Percentiles rank a stretch among this genome's conserved stretches.
phyloP scores from a whole-genome alignment of 306 rosid genomes.

The Begonia loranthoides region DNA sequence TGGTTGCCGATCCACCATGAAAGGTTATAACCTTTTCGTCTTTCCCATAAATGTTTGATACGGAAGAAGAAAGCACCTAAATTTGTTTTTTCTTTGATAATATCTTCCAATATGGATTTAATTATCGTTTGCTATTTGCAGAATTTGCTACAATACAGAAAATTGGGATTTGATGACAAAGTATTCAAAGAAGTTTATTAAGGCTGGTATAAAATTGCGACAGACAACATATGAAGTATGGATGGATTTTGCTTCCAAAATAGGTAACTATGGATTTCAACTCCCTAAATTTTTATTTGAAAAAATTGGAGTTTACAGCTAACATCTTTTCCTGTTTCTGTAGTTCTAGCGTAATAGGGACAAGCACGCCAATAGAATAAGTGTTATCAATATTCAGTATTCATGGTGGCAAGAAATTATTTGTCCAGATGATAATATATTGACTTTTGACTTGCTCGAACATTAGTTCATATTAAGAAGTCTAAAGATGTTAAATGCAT shows the following conservation, averaged over 20 bases:
- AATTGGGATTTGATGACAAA: constrained; percentile 60
- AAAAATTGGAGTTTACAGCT: no score
- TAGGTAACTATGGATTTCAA: constrained; percentile 25
- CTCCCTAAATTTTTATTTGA: constrained; percentile 1
- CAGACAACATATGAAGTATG: constrained; percentile 51
- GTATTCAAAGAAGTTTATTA: constrained; percentile 55
- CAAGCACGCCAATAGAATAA: no score
- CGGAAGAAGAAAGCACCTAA: background rate
- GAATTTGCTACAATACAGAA: constrained; percentile 66
- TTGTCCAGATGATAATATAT: background rate
- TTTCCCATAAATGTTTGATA: no score
- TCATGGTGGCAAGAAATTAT: no score
- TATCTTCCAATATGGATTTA: background rate
- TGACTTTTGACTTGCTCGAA: background rate
- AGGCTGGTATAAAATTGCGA: constrained; percentile 66
- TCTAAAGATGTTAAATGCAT: background rate
- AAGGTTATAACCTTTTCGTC: no score
- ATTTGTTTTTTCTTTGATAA: background rate
- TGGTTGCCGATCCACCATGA: no score
- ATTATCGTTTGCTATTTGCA: constrained; percentile 29
- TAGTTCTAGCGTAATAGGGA: no score
- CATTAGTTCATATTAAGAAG: background rate
- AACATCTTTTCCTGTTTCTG: no score
- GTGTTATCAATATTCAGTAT: no score
- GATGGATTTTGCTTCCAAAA: constrained; percentile 74